Conservation (phyloP, 1,284 basidiomycete species). For the Apiotrichum akiyoshidainum region DNA sequence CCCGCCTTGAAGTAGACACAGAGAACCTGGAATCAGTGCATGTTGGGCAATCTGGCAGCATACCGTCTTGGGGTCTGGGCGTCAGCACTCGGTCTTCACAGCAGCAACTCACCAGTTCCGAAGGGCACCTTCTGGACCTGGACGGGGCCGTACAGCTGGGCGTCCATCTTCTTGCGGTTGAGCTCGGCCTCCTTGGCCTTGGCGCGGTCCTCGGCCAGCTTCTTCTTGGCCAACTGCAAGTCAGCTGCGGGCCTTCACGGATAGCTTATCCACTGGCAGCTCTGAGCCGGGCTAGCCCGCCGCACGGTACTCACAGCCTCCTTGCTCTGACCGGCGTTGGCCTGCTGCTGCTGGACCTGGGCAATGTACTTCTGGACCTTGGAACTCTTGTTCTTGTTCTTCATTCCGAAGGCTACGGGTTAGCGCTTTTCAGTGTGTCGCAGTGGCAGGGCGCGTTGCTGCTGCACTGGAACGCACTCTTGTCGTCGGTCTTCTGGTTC, state of each 20-base stretch:
- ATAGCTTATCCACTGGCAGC: background rate
- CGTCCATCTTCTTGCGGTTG: constrained; percentile 72
- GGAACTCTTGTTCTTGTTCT: constrained; percentile 94
- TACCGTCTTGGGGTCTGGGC: constrained; percentile 73
- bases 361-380: constrained; percentile 86
- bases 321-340: constrained; percentile 69
- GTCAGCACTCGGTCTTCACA: constrained; percentile 5
- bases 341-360: constrained; percentile 68
- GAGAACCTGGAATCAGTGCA: constrained; percentile 54
- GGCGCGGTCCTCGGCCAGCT: constrained; percentile 70
- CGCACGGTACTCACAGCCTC: constrained; percentile 52
- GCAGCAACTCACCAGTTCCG: constrained; percentile 62
- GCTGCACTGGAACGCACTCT: constrained; percentile 22
- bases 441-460: no score
- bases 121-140: constrained; percentile 78
- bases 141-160: constrained; percentile 67
- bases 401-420: constrained; percentile 69
- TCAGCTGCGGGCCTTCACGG: background rate
- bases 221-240: constrained; percentile 68
- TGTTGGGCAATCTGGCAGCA: background rate
- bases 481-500: constrained; percentile 40
- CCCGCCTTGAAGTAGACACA: constrained; percentile 88
- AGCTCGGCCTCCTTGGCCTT: constrained; percentile 78
- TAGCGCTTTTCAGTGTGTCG: background rate
- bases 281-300: no score